Evolutionary conservation across 164 flowering plant species (phyloP), one percentile per base, ranked within the genome.

Genomic region (Amborella trichopoda): DNA sequence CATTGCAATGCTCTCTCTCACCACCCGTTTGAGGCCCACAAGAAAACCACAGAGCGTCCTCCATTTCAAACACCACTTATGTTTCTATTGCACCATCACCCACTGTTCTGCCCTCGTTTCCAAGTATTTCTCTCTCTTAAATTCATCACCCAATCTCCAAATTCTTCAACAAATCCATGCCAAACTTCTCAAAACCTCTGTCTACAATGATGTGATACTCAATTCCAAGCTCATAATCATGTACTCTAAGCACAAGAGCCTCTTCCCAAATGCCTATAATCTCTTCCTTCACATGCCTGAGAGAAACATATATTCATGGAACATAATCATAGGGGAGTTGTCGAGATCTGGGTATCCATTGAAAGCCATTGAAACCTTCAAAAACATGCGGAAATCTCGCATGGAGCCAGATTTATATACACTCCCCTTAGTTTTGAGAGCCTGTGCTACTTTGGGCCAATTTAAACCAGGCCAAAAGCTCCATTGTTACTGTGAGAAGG

Each of bases 301-400:
- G 3, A 32, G 63, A 22, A 59, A 59, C 47, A 47, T 48, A 28
- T 59, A 30, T 39, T 59, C 63, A 3, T 59, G 63, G 57, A 59
- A 52, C 44, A 59, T 59, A 38, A 52, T 59, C n/a, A 59, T 59
- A 24, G 63, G 63, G 14, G 63, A 52, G 43, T 46, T 59, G 36
- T 30, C 56, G 4, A 48, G 63, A 4, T 40, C 49, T 3, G 53
- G 56, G 14, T 16, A 26, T 6, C 34, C 53, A 1, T 26, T 19
- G 8, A 33, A 34, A 24, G 13, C 58, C 9, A 9, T 59, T 2
- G 17, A 34, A 0, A 23, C 53, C 47, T 53, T 59, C 40, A 9
- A 12, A 8, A 24, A 40, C 22, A 59, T 59, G 63, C 33, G 25
- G 30, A 19, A 25, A 1, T 48, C 48, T 3, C 52, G 34, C 11